Evolutionary conservation across 1,284 basidiomycete species (phyloP), one percentile per base, ranked within the genome.

Genomic region (Meripilus lineatus): DNA sequence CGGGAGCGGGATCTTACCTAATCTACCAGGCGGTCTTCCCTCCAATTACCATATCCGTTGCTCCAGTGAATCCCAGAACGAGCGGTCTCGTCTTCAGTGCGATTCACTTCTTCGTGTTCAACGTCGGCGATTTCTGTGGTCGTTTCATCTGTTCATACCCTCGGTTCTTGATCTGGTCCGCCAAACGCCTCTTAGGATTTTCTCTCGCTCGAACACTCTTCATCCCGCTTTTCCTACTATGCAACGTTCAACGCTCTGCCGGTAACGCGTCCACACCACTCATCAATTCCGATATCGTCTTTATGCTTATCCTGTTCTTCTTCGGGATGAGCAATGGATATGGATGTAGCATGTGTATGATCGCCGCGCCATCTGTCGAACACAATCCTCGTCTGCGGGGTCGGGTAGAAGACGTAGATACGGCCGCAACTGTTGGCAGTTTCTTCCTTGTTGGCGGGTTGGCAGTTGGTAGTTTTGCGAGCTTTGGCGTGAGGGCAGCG

Each of bases 261-360:
- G 28, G n/a, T 7, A 39, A 50, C 5, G 48, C 51, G 4, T 45
- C 63, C 11, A 47, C 63, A 63, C 34, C 79, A 77, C 10, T 83
- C 46, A 81, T 90, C 64, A 79, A 70, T 62, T 89, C 88, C 2
- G 89, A 93, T 59, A 40, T 75, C 24, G 44, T 83, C 13, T 94
- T 83, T 69, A 82, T 93, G 74, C 38, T 81, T 40, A 75, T 92
- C 41, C 66, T 93, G 5, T 66, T 89, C 42, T 49, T 67, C 1
- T 89, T 92, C 54, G 89, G 88, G n/a, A 57, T 79, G 25, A 79
- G 86, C 5, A 92, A 86, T 50, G 91, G 91, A 47, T 91, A 82
- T 54, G 62, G 85, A 21, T 76, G 79, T 14, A 84, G 79, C 47
- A 54, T 83, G 47, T 79, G 76, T 54, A 77, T 88, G 72, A 85